A percentile compares a stretch with the other conserved stretches of the same genome.
These are phyloP conservation scores for Ampelomyces quisqualis DNA, from an alignment of 2,329 filamentous ascomycete species.

Conservation along the genomic window DNA sequence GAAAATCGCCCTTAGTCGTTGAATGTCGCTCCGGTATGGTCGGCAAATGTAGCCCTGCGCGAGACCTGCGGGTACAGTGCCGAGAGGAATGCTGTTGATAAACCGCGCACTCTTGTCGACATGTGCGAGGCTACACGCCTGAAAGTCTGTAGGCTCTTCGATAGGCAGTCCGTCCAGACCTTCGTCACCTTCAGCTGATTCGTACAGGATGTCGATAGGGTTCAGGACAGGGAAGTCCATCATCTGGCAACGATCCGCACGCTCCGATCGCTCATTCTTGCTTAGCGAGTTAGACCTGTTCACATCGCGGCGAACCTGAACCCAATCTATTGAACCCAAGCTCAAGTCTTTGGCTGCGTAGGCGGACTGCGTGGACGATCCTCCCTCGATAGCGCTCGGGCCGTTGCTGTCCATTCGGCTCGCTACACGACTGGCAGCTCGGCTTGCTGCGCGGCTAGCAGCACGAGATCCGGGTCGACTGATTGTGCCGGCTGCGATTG, in stretches of 20 bases:
- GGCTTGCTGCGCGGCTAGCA: constrained; percentile 43
- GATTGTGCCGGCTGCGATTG: constrained; percentile 64
- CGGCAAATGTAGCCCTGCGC: constrained; percentile 91
- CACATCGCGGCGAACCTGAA: constrained; percentile 93
- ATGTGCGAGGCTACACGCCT: constrained; percentile 73
- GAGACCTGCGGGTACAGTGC: constrained; percentile 76
- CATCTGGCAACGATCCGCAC: constrained; percentile 89
- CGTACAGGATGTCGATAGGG: constrained; percentile 84
- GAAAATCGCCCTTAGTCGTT: constrained; percentile 90
- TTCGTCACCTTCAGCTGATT: constrained; percentile 86
- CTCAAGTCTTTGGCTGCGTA: constrained; percentile 70
- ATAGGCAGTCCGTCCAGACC: constrained; percentile 81
- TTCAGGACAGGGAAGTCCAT: constrained; percentile 86
- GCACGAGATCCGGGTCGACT: constrained; percentile 47
- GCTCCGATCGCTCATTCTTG: constrained; percentile 79
- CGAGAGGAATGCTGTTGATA: constrained; percentile 76
- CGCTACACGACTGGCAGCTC: constrained; percentile 40
- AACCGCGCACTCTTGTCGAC: constrained; percentile 97
- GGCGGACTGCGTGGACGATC: constrained; percentile 31
- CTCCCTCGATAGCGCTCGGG: constrained; percentile 58
- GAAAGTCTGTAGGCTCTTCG: constrained; percentile 78
- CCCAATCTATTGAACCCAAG: constrained; percentile 75
- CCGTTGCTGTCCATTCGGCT: constrained; percentile 45
- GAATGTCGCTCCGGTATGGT: constrained; percentile 91
- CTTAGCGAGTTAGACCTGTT: constrained; percentile 94